phyloP scores from a whole-genome alignment of 768 basidiomycete species.

The Tubosaeta sp. region DNA sequence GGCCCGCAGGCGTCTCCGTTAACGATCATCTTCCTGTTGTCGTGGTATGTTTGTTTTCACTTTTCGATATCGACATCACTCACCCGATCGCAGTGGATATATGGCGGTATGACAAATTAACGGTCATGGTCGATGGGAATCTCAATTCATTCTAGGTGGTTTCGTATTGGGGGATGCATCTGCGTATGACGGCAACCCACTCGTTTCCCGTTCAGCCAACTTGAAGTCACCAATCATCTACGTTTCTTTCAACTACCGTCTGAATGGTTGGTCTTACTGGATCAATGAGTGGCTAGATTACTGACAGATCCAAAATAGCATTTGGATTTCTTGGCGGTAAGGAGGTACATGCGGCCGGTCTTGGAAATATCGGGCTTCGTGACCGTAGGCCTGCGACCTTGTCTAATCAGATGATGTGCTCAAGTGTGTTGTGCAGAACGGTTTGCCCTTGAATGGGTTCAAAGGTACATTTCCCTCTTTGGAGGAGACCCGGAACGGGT shows the following conservation, averaged over 20 bases:
- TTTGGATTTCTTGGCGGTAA: slow-evolving; percentile 29
- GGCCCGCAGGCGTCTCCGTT: slow-evolving; percentile 11
- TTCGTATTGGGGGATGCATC: slow-evolving; percentile 14
- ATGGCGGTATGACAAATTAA: slow-evolving; percentile 5
- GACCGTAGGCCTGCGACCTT: slow-evolving; percentile 25
- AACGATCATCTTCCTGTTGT: slow-evolving; percentile 19
- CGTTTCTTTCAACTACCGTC: slow-evolving; percentile 19
- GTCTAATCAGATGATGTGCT: background rate
- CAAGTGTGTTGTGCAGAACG: slow-evolving; percentile 19
- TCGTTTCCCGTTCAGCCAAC: slow-evolving; percentile 18
- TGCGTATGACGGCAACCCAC: slow-evolving; percentile 13
- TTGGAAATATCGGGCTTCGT: slow-evolving; percentile 36
- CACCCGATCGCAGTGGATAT: slow-evolving; percentile 2
- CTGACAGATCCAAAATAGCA: slow-evolving; percentile 3
- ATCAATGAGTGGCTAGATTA: background rate
- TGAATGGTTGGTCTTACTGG: slow-evolving; percentile 14
- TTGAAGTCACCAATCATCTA: slow-evolving; percentile 18
- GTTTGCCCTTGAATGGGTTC: slow-evolving; percentile 39
- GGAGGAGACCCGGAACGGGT: slow-evolving; percentile 37
- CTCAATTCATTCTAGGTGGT: slow-evolving; percentile 6
- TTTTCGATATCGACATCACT: background rate
- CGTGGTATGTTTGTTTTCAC: slow-evolving; percentile 9
- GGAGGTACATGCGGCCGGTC: slow-evolving; percentile 23
- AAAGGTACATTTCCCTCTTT: slow-evolving; percentile 37
- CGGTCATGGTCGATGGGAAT: no score